Evolutionary conservation across 2,329 filamentous ascomycete genomes (phyloP).

Genomic region (Arthrobotrys sphaeroides): DNA sequence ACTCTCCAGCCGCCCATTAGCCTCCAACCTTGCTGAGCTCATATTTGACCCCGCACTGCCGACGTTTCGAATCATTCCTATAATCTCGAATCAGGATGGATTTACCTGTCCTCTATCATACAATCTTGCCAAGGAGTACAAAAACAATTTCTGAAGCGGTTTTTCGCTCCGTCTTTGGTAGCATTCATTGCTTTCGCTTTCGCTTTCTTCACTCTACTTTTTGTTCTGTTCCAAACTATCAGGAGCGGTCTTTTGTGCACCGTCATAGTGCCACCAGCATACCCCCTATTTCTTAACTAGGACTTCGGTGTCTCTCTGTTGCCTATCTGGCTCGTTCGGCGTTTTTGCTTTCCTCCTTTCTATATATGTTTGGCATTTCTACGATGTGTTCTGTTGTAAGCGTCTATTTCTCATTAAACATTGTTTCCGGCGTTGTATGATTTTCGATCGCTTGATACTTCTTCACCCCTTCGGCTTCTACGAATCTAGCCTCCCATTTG

Average conservation of each 20-base stretch:
- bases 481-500: not conserved
- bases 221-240: no score
- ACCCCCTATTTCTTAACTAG: not conserved
- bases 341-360: constrained; percentile 12
- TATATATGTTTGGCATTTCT: not conserved
- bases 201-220: not conserved
- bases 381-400: not conserved
- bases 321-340: constrained; percentile 27
- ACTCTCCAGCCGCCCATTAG: not conserved
- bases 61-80: not conserved
- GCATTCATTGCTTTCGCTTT: not conserved
- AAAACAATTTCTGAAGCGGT: constrained; percentile 7
- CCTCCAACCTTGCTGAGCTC: not conserved
- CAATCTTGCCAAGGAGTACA: constrained; percentile 3
- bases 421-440: not conserved
- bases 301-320: constrained; percentile 1
- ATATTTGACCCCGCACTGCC: not conserved
- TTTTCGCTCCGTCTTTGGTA: not conserved
- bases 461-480: no score
- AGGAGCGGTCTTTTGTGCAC: no score
- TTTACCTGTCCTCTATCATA: not conserved
- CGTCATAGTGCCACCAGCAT: constrained; percentile 16
- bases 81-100: constrained; percentile 1
- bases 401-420: not conserved
- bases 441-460: no score